These are phyloP conservation scores for Microcyclospora tardicrescens DNA, from an alignment of 2,329 filamentous ascomycete genomes.

Conservation along the genomic window DNA sequence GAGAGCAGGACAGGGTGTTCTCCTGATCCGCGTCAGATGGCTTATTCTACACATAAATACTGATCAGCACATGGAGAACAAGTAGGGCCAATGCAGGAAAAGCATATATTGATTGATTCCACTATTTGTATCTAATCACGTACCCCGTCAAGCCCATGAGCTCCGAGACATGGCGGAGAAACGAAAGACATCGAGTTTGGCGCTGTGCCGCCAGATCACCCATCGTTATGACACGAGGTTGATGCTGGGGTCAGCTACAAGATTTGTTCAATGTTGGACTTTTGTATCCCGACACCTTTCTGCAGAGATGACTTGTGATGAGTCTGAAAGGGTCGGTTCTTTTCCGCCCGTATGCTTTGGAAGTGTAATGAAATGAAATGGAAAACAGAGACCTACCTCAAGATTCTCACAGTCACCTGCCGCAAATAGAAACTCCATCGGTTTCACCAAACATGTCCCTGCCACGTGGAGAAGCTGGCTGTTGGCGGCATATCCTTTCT, in stretches of 20 bases:
- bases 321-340: slow-evolving; percentile 25
- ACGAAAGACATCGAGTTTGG: slow-evolving; percentile 13
- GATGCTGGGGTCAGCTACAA: slow-evolving; percentile 8
- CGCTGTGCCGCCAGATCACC: slow-evolving; percentile 12
- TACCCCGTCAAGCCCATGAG: slow-evolving; percentile 19
- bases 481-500: slow-evolving; percentile 71
- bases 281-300: slow-evolving; percentile 23
- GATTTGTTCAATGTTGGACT: slow-evolving; percentile 18
- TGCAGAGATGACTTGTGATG: slow-evolving; percentile 15
- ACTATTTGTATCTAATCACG: slow-evolving; percentile 22
- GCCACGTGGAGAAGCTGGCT: slow-evolving; percentile 55
- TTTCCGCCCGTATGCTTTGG: slow-evolving; percentile 16
- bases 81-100: too few species aligned
- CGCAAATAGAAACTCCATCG: slow-evolving; percentile 60
- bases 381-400: slow-evolving; percentile 27
- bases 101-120: neutral
- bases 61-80: too few species aligned
- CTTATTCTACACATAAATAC: too few species aligned
- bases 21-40: too few species aligned
- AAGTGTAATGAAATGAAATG: neutral
- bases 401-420: slow-evolving; percentile 49
- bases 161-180: slow-evolving; percentile 19
- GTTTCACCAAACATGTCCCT: slow-evolving; percentile 66
- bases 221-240: slow-evolving; percentile 11
- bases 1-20: slow-evolving; percentile 22